Evolutionary conservation across 768 basidiomycete species (phyloP), one percentile per base, ranked within the genome.

Genomic region (Phylloporus scabripes): DNA sequence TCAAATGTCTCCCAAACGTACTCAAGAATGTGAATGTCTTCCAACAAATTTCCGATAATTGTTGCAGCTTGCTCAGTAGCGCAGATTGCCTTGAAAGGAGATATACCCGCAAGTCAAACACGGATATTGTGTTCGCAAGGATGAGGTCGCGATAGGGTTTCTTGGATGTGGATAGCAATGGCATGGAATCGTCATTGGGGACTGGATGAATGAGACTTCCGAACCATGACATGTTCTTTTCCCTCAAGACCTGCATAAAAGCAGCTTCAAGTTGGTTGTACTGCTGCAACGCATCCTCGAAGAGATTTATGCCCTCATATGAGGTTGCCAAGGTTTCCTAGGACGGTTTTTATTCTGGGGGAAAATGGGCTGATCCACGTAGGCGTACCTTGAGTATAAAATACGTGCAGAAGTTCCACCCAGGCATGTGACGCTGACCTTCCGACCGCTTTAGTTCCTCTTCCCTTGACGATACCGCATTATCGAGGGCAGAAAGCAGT

Each of bases 401-500:
- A 72, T 94, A 98, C 0, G 88, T 93, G 65, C 93, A 94, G 63
- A 96, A 99, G 62, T 96, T 96, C 96, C 96, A 99, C 8, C 96
- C 95, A 1, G 92, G 92, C 81, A 93, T 88, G 58, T 86, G 79
- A 48, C 90, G 78, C 66, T 97, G 91, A 42, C 81, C 77, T 61
- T 99, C 95, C 0, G 89, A 91, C 32, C 91, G 80, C 58, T 78
- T 85, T 3, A 97, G 86, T 53, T 96, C 93, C 39, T 98, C 96
- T 60, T 94, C 91, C 14, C 92, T 77, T 50, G 82, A 81, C 9
- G 76, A 69, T 34, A 98, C 75, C 1, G 87, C 83, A 15, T 74
- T 67, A 59, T 97, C 92, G 56, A 98, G 93, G 1, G 92, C 85
- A 39, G 74, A 74, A n/a, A 95, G 66, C 9, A 98, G 60, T 3